These are phyloP conservation scores for Cercis canadensis DNA, from an alignment of 306 rosid species.

Conservation along the genomic window DNA sequence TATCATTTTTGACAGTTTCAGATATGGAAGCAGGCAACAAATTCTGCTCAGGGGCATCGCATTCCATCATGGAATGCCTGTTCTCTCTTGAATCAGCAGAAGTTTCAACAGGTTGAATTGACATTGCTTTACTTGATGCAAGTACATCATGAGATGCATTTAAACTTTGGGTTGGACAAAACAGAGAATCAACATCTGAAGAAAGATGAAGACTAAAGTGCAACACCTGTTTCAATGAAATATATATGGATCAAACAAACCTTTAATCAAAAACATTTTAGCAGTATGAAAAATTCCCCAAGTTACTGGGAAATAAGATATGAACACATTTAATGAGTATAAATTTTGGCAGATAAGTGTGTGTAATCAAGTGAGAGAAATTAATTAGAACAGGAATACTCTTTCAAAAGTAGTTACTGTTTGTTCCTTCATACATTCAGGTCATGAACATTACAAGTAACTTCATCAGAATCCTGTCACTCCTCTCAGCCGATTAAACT, in stretches of 20 bases:
- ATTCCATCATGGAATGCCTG: conserved; percentile 28
- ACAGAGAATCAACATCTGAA: conserved; percentile 54
- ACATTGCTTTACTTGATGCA: conserved; percentile 38
- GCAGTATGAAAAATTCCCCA: conserved; percentile 1
- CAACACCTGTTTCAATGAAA: conserved; percentile 57
- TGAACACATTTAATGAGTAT: conserved; percentile 12
- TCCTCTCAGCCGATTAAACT: neutral
- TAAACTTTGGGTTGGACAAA: conserved; percentile 50
- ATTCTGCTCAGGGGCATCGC: conserved; percentile 40
- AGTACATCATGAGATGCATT: conserved; percentile 48
- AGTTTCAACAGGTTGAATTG: conserved; percentile 47
- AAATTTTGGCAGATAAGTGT: conserved; percentile 10
- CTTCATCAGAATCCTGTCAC: neutral
- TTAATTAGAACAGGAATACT: conserved; percentile 13
- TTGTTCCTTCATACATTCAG: conserved; percentile 7
- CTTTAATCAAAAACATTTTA: neutral
- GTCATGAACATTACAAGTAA: conserved; percentile 25
- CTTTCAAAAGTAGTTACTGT: conserved; percentile 14
- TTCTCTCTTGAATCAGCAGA: conserved; percentile 44
- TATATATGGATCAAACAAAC: conserved; percentile 29
- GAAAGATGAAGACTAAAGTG: conserved; percentile 73
- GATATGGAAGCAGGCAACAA: conserved; percentile 33
- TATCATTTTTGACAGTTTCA: conserved; percentile 43
- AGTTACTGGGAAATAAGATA: conserved; percentile 19
- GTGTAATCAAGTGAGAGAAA: conserved; percentile 24